Percentiles rank a stretch among this genome's conserved stretches.
Conservation (phyloP, 352 stramenopile genomes). For the Globisporangium camurandrum region DNA sequence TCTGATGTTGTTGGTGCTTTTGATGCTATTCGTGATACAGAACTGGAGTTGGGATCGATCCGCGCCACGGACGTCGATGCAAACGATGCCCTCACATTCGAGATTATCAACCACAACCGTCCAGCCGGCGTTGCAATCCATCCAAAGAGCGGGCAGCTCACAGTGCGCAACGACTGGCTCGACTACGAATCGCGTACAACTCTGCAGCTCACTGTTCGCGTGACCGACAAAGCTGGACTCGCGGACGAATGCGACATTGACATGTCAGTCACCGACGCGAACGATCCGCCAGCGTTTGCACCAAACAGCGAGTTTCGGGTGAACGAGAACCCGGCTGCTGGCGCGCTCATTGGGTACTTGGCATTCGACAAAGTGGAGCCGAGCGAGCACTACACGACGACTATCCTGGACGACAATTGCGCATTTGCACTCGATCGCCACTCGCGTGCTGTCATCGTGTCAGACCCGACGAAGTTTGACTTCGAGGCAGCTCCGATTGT, state of each 20-base stretch:
- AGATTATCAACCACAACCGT: constrained; percentile 13
- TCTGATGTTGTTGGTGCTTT: background rate
- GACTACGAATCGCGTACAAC: constrained; percentile 19
- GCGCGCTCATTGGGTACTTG: background rate
- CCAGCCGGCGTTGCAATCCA: constrained; percentile 21
- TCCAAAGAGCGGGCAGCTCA: constrained; percentile 14
- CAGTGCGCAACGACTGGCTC: constrained; percentile 19
- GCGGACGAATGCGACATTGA: constrained; percentile 2
- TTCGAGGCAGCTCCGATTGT: constrained; percentile 6
- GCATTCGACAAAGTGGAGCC: constrained; percentile 3
- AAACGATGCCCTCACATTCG: constrained; percentile 12
- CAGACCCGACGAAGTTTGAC: constrained; percentile 9
- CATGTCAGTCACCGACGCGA: background rate
- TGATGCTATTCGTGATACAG: no score
- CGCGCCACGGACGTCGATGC: constrained; percentile 3
- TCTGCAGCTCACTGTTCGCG: constrained; percentile 13
- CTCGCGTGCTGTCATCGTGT: constrained; percentile 2
- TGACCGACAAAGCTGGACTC: constrained; percentile 15
- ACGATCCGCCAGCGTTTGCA: constrained; percentile 5
- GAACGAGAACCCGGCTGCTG: constrained; percentile 3
- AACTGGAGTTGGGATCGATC: background rate
- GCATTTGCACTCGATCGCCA: constrained; percentile 13
- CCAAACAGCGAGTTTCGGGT: background rate
- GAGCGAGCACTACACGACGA: constrained; percentile 8
- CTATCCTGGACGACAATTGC: constrained; percentile 14